A percentile compares a stretch with the other conserved stretches of the same genome.
Evolutionary conservation across 1,139 yeast genomes (phyloP).

Genomic region (Hanseniaspora sp.): DNA sequence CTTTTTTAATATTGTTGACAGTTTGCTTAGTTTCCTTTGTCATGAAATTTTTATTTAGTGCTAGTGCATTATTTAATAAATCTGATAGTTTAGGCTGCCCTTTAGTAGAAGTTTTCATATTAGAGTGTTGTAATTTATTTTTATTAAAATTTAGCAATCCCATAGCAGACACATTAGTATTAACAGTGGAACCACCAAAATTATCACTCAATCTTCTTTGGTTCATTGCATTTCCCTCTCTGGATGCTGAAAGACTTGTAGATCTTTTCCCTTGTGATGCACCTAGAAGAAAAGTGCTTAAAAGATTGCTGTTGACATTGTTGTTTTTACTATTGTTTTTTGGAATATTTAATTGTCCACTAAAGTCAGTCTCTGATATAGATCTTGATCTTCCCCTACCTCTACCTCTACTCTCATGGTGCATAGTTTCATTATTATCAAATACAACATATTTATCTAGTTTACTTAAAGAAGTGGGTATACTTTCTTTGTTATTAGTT

Average conservation of each 20-base stretch:
- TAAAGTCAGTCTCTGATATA: constrained; percentile 8
- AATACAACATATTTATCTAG: constrained; percentile 6
- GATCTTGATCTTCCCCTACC: constrained; percentile 16
- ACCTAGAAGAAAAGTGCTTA: constrained; percentile 11
- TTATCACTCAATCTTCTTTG: constrained; percentile 13
- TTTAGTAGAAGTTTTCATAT: neutral
- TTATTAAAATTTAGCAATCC: constrained; percentile 12
- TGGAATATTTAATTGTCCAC: constrained; percentile 1
- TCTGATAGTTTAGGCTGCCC: constrained; percentile 13
- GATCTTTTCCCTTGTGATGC: constrained; percentile 15
- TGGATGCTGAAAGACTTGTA: constrained; percentile 12
- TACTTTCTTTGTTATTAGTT: neutral
- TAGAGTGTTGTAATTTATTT: neutral
- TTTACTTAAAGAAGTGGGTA: constrained; percentile 14
- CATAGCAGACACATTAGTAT: constrained; percentile 5
- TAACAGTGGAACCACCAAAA: neutral
- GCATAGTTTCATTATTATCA: neutral
- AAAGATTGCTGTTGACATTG: neutral
- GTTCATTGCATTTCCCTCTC: constrained; percentile 10
- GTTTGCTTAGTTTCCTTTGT: neutral
- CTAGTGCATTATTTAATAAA: constrained; percentile 4
- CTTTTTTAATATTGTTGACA: neutral
- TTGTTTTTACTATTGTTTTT: constrained; percentile 6
- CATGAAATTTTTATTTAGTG: constrained; percentile 2
- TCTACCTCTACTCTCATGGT: constrained; percentile 8